Evolutionary conservation across 1,284 basidiomycete species (phyloP), one percentile per base, ranked within the genome.

Genomic region (Rhodofomes roseus): DNA sequence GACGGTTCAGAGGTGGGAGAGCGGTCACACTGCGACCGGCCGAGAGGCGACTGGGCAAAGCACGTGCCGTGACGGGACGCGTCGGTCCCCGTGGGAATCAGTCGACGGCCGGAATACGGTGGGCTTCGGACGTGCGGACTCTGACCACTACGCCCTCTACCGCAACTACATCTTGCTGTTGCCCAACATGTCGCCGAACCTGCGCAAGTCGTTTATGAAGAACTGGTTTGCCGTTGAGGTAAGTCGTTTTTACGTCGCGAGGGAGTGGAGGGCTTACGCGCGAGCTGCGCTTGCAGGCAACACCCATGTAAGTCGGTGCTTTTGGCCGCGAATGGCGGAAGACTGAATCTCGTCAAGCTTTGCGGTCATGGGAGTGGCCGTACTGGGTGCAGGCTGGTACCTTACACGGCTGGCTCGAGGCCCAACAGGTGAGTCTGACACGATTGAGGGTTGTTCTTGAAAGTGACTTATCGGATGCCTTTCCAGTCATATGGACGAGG

Each of bases 201-300:
- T 72, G 40, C 67, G 71, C 40, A 72, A 60, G 56, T 56, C 67
- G 22, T 81, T 87, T 68, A 80, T 88, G 81, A 88, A 82, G 77
- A 79, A 91, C 76, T 92, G 90, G 90, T 91, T 81, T 70, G 90
- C 90, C 76, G 78, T 92, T 67, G 90, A 92, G 87, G 90, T 90
- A 63, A 29, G 76, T 73, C 36, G 20, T 55, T 18, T 54, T 37
- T 57, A 55, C 41, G 46, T 46, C 58, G 31, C 23, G 34, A 25
- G 22, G 43, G 56, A 39, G 29, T 18, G 29, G 29, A 36, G 52
- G 44, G 7, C 62, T 51, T 31, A 55, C 20, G 18, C 34, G 11
- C 18, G 25, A 14, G 16, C 39, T 37, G 54, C 51, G 3, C 37
- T 55, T 48, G 36, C 55, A 92, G 90, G 90, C 90, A 58, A 83